Conservation (phyloP, 441 rosid genomes). For the Biscutella laevigata region DNA sequence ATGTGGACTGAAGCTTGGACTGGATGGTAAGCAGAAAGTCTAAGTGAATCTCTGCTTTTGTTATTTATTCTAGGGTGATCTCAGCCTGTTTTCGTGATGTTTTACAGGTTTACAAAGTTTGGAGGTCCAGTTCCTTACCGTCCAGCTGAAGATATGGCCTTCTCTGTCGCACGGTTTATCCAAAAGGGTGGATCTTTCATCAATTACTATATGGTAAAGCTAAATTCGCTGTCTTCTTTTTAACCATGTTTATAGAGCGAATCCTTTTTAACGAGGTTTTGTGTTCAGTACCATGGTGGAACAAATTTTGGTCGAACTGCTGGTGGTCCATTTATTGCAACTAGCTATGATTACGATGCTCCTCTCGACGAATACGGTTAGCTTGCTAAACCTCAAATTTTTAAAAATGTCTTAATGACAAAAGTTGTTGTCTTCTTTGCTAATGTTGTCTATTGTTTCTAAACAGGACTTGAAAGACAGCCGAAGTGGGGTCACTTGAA, state of each 20-base stretch:
- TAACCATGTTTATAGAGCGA: neutral
- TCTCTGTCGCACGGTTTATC: conserved; percentile 86
- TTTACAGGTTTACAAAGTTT: conserved; percentile 75
- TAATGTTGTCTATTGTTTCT: neutral
- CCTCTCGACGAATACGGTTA: conserved; percentile 95
- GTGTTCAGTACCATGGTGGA: conserved; percentile 99
- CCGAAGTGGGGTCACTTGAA: conserved; percentile 99
- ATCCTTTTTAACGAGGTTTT: too few species aligned
- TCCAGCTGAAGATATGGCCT: conserved; percentile 96
- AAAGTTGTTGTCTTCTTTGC: neutral
- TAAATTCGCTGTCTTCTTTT: neutral
- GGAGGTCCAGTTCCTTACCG: conserved; percentile 91
- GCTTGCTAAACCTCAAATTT: neutral
- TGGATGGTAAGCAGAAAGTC: conserved; percentile 57
- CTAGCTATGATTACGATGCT: conserved; percentile 95
- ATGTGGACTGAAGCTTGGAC: conserved; percentile 99
- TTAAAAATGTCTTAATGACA: neutral
- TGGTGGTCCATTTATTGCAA: conserved; percentile 97
- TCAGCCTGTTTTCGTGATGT: neutral
- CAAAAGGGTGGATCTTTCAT: conserved; percentile 92
- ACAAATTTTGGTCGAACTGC: conserved; percentile 98
- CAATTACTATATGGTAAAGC: conserved; percentile 85
- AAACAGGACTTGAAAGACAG: conserved; percentile 66
- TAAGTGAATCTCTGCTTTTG: neutral
- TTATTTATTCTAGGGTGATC: neutral